These are phyloP conservation scores for Meyerozyma carpophila DNA, from an alignment of 1,139 yeast species.

Conservation along the genomic window DNA sequence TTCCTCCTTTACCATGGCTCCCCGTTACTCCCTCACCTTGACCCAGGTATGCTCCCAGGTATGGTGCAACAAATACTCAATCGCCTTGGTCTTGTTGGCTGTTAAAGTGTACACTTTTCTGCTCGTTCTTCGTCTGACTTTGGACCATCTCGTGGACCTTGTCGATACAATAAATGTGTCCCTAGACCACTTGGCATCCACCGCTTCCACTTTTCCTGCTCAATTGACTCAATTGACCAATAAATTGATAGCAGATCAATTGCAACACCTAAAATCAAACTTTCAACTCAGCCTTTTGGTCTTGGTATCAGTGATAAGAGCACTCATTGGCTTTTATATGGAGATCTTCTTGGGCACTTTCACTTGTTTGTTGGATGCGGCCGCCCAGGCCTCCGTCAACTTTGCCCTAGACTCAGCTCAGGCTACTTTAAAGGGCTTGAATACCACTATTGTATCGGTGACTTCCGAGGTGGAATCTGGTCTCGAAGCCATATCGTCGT, in stretches of 20 bases:
- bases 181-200: neutral
- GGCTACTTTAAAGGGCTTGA: neutral
- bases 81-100: neutral
- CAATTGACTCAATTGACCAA: neutral
- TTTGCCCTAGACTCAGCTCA: neutral
- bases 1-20: neutral
- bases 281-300: neutral
- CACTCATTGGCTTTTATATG: neutral
- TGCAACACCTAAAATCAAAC: neutral
- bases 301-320: neutral
- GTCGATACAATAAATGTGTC: neutral
- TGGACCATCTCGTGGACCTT: neutral
- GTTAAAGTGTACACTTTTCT: neutral
- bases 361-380: slow-evolving; percentile 1
- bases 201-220: neutral
- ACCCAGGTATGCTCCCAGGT: neutral
- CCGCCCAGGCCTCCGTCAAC: neutral
- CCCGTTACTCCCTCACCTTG: neutral
- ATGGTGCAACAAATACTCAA: neutral
- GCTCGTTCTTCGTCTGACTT: neutral
- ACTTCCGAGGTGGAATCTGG: neutral
- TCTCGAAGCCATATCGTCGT: neutral
- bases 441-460: neutral
- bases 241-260: neutral
- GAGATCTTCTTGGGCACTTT: slow-evolving; percentile 1